Base-by-base conservation (phyloP, 257 asterid species). In the Sherardia arvensis region DNA sequence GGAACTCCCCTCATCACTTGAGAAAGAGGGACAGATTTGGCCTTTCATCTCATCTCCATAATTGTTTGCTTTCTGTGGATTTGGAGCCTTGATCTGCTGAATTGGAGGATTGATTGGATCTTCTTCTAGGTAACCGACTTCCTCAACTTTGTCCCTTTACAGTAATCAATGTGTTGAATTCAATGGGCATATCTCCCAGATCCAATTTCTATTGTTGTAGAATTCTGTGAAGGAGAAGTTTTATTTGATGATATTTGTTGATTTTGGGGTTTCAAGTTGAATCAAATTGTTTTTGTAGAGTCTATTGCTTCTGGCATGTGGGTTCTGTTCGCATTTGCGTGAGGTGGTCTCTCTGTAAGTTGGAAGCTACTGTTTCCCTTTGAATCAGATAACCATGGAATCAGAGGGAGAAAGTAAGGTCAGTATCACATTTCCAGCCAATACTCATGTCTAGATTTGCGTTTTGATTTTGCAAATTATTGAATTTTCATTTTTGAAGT, bases 321-420 rank as follows among this genome's bases (percentile, higher is more conserved):
- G 73, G 64, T 58, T 48, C 66, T 59, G 30, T 8, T 62, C 63
- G 29, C 64, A 62, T 77, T 65, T 49, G 71, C 76, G 69, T 83
- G 78, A 79, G 77, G 69, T 71, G 70, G 40, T 56, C 47, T 29
- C 20, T 59, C 60, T 57, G 54, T 73, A 55, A 72, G 63, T 76
- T 77, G 61, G 75, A 71, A 72, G 67, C 47, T 72, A 55, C 51
- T 72, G 69, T 82, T 61, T 68, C 63, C 28, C 9, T 25, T 67
- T 62, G 60, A 65, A 78, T 73, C 76, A 43, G 48, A 11, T 62
- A 20, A 68, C 67, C 59, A 87, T 90, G 97, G 96, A 90, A 73
- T 71, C 89, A 55, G 97, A 85, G 79, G 83, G 80, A 48, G 96
- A 87, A 78, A 72, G 65, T 63, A 88, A 86, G 97, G 96, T 90